These are phyloP conservation scores for Oidiodendron maius DNA, from an alignment of 495 filamentous ascomycete genomes.

Conservation along the genomic window DNA sequence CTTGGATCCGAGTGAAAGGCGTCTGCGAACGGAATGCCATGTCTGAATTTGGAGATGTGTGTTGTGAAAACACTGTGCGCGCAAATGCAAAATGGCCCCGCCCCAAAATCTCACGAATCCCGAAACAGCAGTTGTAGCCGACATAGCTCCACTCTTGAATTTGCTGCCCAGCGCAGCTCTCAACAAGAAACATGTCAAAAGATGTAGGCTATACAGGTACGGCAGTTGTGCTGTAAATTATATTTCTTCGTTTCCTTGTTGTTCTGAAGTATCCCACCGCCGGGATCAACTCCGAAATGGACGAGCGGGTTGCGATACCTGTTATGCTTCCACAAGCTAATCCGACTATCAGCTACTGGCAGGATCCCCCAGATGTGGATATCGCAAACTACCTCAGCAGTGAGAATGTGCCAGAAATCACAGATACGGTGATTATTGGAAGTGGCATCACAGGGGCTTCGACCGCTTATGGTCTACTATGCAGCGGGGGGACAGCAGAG, in stretches of 20 bases:
- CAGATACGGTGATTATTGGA: constrained; percentile 60
- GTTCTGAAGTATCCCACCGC: not conserved
- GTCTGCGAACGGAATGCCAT: not conserved
- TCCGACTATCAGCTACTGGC: constrained; percentile 69
- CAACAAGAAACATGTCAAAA: not conserved
- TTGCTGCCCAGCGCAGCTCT: not conserved
- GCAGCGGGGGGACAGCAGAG: constrained; percentile 1
- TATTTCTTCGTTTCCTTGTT: constrained; percentile 1
- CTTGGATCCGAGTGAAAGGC: not conserved
- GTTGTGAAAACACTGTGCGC: not conserved
- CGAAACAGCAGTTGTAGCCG: constrained; percentile 8
- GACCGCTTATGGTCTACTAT: constrained; percentile 52
- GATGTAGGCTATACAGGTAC: too few relatives aligned
- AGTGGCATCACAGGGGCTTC: constrained; percentile 64
- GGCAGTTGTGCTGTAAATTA: too few relatives aligned
- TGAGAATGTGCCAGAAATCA: constrained; percentile 36
- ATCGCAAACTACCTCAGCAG: constrained; percentile 48
- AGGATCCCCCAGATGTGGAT: constrained; percentile 47
- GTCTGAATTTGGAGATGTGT: not conserved
- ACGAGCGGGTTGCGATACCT: constrained; percentile 36
- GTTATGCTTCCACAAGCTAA: constrained; percentile 45
- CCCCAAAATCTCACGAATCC: constrained; percentile 1
- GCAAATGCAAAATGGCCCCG: not conserved
- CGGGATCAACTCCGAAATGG: constrained; percentile 28
- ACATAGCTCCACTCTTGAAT: constrained; percentile 7